Conservation (phyloP, 2,329 filamentous ascomycete species). For the Exophiala spinifera region DNA sequence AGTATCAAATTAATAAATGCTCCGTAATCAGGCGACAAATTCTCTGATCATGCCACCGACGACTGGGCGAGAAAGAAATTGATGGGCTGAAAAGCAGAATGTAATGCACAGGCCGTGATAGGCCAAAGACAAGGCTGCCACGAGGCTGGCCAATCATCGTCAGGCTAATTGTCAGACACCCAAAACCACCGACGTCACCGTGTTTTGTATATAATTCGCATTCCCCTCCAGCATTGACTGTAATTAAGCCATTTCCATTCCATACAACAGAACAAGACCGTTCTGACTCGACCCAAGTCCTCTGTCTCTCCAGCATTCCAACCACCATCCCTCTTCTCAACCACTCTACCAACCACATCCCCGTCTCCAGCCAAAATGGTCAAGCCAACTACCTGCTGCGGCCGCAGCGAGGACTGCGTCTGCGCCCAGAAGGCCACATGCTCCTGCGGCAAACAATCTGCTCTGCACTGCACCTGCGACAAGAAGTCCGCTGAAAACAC, state of each 20-base stretch:
- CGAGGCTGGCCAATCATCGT: constrained; percentile 3
- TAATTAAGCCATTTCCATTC: too few relatives aligned
- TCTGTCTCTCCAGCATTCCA: not conserved
- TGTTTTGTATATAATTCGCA: not conserved
- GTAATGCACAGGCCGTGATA: constrained; percentile 2
- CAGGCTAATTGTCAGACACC: constrained; percentile 4
- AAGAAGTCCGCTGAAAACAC: constrained; percentile 74
- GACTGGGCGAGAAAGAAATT: not conserved
- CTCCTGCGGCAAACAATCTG: constrained; percentile 85
- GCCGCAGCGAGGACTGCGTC: constrained; percentile 55
- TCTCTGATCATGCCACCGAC: not conserved
- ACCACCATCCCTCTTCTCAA: not conserved
- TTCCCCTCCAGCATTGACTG: not conserved
- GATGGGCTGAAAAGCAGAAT: not conserved
- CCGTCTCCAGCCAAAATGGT: constrained; percentile 37
- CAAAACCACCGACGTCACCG: not conserved
- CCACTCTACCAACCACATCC: not conserved
- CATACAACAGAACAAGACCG: too few relatives aligned
- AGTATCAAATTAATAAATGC: too few relatives aligned
- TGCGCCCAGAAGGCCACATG: constrained; percentile 63
- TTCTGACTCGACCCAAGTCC: too few relatives aligned
- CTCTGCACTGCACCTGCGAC: constrained; percentile 81
- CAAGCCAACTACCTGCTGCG: constrained; percentile 58
- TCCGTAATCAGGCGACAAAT: not conserved
- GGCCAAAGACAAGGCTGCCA: not conserved